phyloP scores from a whole-genome alignment of 345 rosid genomes.

The Eucalyptus globulus region DNA sequence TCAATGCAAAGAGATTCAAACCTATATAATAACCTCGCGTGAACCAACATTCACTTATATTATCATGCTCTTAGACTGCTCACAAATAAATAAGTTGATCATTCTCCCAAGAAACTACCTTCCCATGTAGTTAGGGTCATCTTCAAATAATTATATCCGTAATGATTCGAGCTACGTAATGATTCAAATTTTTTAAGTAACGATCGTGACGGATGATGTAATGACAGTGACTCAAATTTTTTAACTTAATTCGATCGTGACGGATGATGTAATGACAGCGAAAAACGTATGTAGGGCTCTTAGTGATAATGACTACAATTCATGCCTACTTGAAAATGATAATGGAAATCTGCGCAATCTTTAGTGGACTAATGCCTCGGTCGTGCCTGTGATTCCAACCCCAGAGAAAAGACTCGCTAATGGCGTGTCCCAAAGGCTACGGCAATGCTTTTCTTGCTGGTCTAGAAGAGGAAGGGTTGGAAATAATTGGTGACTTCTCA shows the following conservation, averaged over 20 bases:
- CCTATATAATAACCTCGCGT: not conserved
- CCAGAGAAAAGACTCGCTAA: not conserved
- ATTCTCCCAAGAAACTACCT: not conserved
- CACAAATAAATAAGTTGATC: not conserved
- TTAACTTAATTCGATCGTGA: not conserved
- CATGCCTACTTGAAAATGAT: not conserved
- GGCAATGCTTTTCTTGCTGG: slow-evolving; percentile 5
- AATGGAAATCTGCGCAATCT: not conserved
- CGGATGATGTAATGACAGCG: not conserved
- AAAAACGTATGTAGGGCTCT: not conserved
- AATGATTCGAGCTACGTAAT: not conserved
- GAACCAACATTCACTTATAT: not conserved
- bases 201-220: too few species aligned
- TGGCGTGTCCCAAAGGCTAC: slow-evolving; percentile 8
- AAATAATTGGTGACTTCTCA: not conserved
- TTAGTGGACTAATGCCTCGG: not conserved
- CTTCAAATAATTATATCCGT: not conserved
- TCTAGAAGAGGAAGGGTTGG: not conserved
- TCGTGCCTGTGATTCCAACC: not conserved
- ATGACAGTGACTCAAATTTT: not conserved
- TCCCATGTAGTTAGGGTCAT: not conserved
- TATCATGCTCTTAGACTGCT: not conserved
- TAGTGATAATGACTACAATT: not conserved
- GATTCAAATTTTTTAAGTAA: not conserved
- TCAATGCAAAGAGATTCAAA: not conserved